A percentile compares a stretch with the other conserved stretches of the same genome.
Conservation (phyloP, 768 basidiomycete species). For the Boletus pseudo-olivaceus region DNA sequence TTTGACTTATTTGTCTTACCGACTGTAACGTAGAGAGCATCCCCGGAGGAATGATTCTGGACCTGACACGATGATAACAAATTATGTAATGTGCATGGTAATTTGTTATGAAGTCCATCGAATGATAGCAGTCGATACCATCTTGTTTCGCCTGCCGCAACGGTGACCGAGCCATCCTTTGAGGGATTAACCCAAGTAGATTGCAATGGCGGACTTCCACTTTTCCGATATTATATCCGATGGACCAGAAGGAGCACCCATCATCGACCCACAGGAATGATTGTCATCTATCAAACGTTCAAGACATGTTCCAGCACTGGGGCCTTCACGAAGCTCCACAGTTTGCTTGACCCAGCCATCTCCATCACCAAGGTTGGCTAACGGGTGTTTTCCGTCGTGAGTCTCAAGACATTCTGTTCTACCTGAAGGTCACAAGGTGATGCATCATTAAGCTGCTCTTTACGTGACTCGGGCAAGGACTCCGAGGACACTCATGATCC, state of each 20-base stretch:
- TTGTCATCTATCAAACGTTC: too few species aligned
- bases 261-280: background rate
- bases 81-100: background rate
- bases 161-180: background rate
- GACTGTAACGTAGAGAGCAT: constrained; percentile 24
- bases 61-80: background rate
- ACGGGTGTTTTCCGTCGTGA: too few species aligned
- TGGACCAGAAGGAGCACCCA: background rate
- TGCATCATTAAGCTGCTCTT: background rate
- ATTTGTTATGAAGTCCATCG: background rate
- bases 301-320: too few species aligned
- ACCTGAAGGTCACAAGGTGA: background rate
- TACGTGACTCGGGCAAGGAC: background rate
- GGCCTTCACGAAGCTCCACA: too few species aligned
- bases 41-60: background rate
- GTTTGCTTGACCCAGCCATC: too few species aligned
- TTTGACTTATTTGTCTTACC: constrained; percentile 8
- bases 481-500: too few species aligned
- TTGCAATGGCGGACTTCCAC: background rate
- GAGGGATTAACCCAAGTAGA: too few species aligned
- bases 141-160: background rate
- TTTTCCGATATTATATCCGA: background rate
- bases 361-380: too few species aligned
- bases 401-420: too few species aligned
- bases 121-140: background rate